Base-by-base conservation (phyloP, 257 asterid species). In the Ilex asprella region DNA sequence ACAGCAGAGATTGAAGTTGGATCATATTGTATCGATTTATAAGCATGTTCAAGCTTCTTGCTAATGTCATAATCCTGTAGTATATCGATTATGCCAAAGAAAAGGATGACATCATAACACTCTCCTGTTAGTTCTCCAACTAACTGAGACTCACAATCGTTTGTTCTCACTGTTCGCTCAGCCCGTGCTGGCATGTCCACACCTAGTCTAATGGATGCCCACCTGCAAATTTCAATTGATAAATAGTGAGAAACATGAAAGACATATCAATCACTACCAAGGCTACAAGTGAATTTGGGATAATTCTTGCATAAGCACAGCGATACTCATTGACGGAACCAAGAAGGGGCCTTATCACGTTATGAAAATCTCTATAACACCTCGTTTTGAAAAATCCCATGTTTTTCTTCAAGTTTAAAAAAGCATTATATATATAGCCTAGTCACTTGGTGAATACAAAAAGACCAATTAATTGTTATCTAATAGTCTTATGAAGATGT, bases 1-100 rank as follows among this genome's bases (percentile, higher is more conserved):
- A 91, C 96, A 5, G 96, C 92, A 1, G 98, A 91, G 59, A 88
- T 91, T 59, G 94, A 88, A n/a, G 90, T 78, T n/a, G 96, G 78
- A 59, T 91, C 98, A 21, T 79, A 80, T 30, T 91, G 96, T 67
- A 91, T 78, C 9, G 98, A 80, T 75, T 91, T 91, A 83, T 88
- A 88, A 9, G 96, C 96, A 65, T 91, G 98, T 68, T 91, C 98
- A 5, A 91, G 92, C 84, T 84, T 91, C 87, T 91, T 91, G 83
- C 95, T 84, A 59, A 91, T 88, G 49, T 88, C 98, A 21, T 88
- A 91, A 58, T 88, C 96, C 70, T 91, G 98, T 27, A 88, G 68
- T 60, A 91, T 88, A 82, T 91, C 98, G 30, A 91, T 91, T 27
- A 91, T 86, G 15, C 98, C 89, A 46, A 91, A 84, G 53, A 86